A percentile compares a stretch with the other conserved stretches of the same genome.
These are phyloP conservation scores for Cudoniella acicularis DNA, from an alignment of 495 filamentous ascomycete species.

Conservation along the genomic window DNA sequence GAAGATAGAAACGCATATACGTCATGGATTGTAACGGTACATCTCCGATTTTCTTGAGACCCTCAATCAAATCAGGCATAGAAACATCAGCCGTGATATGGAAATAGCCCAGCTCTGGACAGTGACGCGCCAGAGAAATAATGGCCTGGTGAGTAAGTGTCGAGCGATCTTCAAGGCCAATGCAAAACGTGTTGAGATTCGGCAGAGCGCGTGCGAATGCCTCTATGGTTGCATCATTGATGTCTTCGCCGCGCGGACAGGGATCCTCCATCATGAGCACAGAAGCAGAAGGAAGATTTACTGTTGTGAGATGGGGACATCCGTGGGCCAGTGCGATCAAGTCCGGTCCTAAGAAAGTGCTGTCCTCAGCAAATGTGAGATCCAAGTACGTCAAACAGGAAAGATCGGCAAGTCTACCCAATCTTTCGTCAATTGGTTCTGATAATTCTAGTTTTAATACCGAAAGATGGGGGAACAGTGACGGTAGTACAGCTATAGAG, in stretches of 20 bases:
- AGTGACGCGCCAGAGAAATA: background rate
- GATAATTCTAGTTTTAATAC: slow-evolving; percentile 3
- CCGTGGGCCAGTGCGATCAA: slow-evolving; percentile 1
- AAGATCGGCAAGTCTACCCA: background rate
- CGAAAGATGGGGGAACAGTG: slow-evolving; percentile 1
- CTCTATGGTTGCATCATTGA: background rate
- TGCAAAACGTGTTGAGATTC: background rate
- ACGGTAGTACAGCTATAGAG: background rate
- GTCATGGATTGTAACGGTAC: background rate
- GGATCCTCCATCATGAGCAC: slow-evolving; percentile 1
- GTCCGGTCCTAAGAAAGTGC: background rate
- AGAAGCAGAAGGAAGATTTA: background rate
- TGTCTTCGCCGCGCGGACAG: background rate
- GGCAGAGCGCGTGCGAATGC: slow-evolving; percentile 2
- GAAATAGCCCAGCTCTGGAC: slow-evolving; percentile 1
- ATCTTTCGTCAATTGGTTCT: background rate
- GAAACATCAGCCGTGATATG: slow-evolving; percentile 1
- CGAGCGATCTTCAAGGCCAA: slow-evolving; percentile 2
- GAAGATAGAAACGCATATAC: background rate
- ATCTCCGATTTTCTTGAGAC: background rate
- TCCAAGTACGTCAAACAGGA: background rate
- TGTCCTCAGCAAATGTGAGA: slow-evolving; percentile 1
- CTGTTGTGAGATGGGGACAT: background rate
- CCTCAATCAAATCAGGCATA: slow-evolving; percentile 1
- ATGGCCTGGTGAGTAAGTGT: background rate